Evolutionary conservation across 768 basidiomycete species (phyloP).

Genomic region (Holtermanniella nyarrowii): DNA sequence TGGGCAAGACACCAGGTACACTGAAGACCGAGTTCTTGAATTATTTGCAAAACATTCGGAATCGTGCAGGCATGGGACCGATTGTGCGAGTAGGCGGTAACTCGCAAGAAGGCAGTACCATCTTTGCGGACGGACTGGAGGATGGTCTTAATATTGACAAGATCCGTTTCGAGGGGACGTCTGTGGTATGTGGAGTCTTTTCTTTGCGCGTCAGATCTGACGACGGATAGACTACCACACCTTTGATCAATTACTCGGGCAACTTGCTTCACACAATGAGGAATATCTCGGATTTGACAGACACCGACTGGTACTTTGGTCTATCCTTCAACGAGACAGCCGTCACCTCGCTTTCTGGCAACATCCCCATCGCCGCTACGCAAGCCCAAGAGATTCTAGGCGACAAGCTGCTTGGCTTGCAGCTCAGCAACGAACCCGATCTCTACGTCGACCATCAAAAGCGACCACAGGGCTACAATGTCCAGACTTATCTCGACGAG

Average conservation of each 20-base stretch:
- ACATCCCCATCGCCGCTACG: slow-evolving; percentile 49
- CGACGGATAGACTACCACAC: slow-evolving; percentile 26
- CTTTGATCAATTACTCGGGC: slow-evolving; percentile 37
- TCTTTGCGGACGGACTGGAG: slow-evolving; percentile 46
- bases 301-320: slow-evolving; percentile 56
- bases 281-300: slow-evolving; percentile 52
- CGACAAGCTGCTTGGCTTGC: slow-evolving; percentile 54
- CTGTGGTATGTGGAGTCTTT: slow-evolving; percentile 5
- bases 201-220: neutral
- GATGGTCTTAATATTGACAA: slow-evolving; percentile 51
- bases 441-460: slow-evolving; percentile 43
- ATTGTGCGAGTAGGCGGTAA: slow-evolving; percentile 68
- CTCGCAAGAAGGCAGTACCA: slow-evolving; percentile 58
- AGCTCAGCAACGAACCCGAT: slow-evolving; percentile 72
- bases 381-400: slow-evolving; percentile 56
- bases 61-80: slow-evolving; percentile 53
- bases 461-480: slow-evolving; percentile 28
- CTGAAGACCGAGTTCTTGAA: slow-evolving; percentile 66
- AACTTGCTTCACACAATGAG: slow-evolving; percentile 48
- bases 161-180: slow-evolving; percentile 25
- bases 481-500: slow-evolving; percentile 48
- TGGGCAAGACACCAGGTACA: slow-evolving; percentile 38
- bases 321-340: slow-evolving; percentile 51
- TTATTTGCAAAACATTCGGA: slow-evolving; percentile 59
- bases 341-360: slow-evolving; percentile 44